Evolutionary conservation across 345 rosid species (phyloP), one percentile per base, ranked within the genome.

Genomic region (Syzygium grande): DNA sequence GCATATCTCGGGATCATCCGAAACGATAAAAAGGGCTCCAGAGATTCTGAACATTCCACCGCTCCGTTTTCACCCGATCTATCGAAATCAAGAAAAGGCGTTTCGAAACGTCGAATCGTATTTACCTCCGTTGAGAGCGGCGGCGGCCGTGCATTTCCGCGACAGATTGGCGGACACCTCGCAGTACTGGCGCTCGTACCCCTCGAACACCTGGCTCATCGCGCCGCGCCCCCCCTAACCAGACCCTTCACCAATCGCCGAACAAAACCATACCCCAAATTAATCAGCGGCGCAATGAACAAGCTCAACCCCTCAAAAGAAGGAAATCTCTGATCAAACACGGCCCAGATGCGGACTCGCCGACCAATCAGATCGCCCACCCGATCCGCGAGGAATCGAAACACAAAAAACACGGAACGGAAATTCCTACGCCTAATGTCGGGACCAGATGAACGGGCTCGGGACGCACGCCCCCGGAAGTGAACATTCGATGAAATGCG

Each of bases 181-280:
- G 87, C 86, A 88, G 87, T 88, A 88, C 85, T 88, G 89, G 38
- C 89, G 89, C 78, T 88, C 89, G 58, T 88, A 88, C 8, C 89
- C 86, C 73, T 88, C 89, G 30, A 88, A 90, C 30, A 92, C 92
- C 87, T 80, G 86, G 77, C 93, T 92, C 93, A 92, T 92, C 86
- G 52, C 86, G 49, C 65, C 78, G 19, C n/a, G n/a, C n/a, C 41
- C 89, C 27, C 46, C 86, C 17, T 30, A 88, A 30, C 59, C 52
- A 51, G 59, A 78, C 52, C 52, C 84, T 73, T 38, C 83, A 38
- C 49, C 83, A 73, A 38, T 10, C 10, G 83, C 38, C 83, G 14
- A 19, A 21, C 79, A 17, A 58, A 27, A 22, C 83, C 0, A 73
- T n/a, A 22, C 49, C 49, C 43, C 46, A 5, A 43, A 38, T 19